Base-by-base conservation (phyloP, 306 rosid species). In the Luffa aegyptiaca region DNA sequence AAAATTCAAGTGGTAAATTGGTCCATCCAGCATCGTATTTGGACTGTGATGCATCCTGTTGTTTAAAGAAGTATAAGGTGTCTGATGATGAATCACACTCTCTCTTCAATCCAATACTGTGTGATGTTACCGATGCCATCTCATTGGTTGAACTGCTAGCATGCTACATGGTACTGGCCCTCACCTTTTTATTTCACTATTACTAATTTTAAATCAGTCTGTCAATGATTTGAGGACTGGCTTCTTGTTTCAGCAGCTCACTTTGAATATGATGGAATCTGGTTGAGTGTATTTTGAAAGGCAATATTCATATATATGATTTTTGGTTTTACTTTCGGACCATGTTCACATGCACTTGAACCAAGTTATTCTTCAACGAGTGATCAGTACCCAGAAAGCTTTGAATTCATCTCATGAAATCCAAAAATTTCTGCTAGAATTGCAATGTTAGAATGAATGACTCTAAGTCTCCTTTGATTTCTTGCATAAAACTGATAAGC, bases 71-170 rank as follows among this genome's bases (percentile, higher is more conserved):
- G 77, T 75, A 20, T 76, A 44, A 26, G 77, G 48, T 55, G 72
- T 81, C 85, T 83, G 76, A 86, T 82, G 48, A 84, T 71, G 84
- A 68, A 75, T 76, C 90, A 52, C 80, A 49, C 46, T 56, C 56
- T 36, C 51, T 62, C 75, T 69, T 65, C 76, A 82, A 61, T 42
- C 66, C 39, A 55, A 37, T 77, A 84, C 53, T 87, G 17, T 86
- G 88, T 33, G 79, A 78, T 77, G 83, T 92, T 76, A 80, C 79
- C 26, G 90, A 92, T 83, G 85, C 86, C 65, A 74, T 91, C n/a
- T 88, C 98, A 10, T 83, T 94, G 86, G 83, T 94, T 88, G 98
- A 94, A 91, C 84, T 94, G 63, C 85, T 91, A 61, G 92, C 95
- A 61, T 80, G 79, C 87, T 84, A 82, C 83, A 83, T 74, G 97